These are phyloP conservation scores for Blastosporella zonata DNA, from an alignment of 1,284 basidiomycete genomes.

Conservation along the genomic window DNA sequence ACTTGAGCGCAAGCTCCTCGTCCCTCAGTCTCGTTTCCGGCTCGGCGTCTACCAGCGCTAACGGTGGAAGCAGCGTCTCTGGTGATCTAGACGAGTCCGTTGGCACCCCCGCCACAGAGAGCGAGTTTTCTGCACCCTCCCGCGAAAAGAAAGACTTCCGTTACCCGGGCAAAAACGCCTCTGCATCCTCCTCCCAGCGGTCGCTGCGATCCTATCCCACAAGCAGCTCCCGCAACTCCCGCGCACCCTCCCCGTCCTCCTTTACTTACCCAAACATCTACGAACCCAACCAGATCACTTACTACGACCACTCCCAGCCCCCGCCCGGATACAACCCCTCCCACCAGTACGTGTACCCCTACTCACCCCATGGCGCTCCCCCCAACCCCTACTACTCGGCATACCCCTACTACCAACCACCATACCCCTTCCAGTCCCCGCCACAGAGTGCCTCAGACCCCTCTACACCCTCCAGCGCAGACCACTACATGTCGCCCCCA, in stretches of 20 bases:
- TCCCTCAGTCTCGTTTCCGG: constrained; percentile 65
- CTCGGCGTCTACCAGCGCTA: constrained; percentile 58
- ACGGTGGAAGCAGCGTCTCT: constrained; percentile 52
- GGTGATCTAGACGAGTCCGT: constrained; percentile 64
- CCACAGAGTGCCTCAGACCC: constrained; percentile 33
- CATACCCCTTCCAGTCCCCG: constrained; percentile 35
- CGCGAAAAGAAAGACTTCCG: constrained; percentile 50
- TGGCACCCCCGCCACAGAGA: constrained; percentile 72
- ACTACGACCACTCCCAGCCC: constrained; percentile 50
- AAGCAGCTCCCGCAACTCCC: constrained; percentile 61
- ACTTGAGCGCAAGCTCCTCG: constrained; percentile 73
- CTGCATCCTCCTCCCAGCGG: constrained; percentile 53
- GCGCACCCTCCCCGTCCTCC: constrained; percentile 70
- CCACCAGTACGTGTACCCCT: constrained; percentile 34
- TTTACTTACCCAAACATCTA: constrained; percentile 70
- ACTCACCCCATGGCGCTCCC: constrained; percentile 35
- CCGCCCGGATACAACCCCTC: constrained; percentile 36
- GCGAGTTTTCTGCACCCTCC: constrained; percentile 69
- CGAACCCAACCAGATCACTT: constrained; percentile 46
- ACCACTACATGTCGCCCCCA: constrained; percentile 34
- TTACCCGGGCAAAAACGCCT: constrained; percentile 38
- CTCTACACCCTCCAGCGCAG: constrained; percentile 29
- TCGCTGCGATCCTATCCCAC: constrained; percentile 55
- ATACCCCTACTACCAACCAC: constrained; percentile 32
- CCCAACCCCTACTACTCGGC: constrained; percentile 30